Conservation (phyloP, 2,329 filamentous ascomycete genomes). For the Fusarium bulbicola region DNA sequence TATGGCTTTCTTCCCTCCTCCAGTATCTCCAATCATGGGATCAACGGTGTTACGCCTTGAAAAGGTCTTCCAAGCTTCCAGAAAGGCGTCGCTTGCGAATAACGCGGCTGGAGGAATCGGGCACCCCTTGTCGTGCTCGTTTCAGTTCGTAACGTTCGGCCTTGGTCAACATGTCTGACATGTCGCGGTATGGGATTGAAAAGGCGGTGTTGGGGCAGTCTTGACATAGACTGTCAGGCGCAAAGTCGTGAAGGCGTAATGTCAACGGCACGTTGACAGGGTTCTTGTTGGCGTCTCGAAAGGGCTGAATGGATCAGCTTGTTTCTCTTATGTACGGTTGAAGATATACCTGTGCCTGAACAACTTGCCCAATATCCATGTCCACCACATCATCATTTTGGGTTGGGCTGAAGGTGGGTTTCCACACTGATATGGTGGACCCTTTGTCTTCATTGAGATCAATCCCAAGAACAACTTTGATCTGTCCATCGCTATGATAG, state of each 20-base stretch:
- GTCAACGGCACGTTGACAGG: accelerated
- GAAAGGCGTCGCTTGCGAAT: not conserved
- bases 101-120: accelerated
- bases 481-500: not conserved
- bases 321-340: not conserved
- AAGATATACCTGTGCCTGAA: not conserved
- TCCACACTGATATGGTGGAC: not conserved
- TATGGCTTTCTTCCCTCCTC: accelerated
- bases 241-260: not conserved
- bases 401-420: accelerated
- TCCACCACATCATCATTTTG: accelerated
- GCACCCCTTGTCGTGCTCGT: not conserved
- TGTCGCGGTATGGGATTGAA: not conserved
- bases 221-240: not conserved
- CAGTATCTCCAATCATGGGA: not conserved
- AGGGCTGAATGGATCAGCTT: not conserved
- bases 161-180: accelerated
- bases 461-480: not conserved
- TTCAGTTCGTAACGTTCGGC: not conserved
- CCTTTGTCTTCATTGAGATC: not conserved
- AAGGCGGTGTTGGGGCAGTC: accelerated
- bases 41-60: not conserved
- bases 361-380: not conserved
- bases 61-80: too few species aligned
- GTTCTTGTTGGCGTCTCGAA: not conserved